A percentile compares a stretch with the other conserved stretches of the same genome.
phyloP scores from a whole-genome alignment of 352 stramenopile species.

The Globisporangium polare region DNA sequence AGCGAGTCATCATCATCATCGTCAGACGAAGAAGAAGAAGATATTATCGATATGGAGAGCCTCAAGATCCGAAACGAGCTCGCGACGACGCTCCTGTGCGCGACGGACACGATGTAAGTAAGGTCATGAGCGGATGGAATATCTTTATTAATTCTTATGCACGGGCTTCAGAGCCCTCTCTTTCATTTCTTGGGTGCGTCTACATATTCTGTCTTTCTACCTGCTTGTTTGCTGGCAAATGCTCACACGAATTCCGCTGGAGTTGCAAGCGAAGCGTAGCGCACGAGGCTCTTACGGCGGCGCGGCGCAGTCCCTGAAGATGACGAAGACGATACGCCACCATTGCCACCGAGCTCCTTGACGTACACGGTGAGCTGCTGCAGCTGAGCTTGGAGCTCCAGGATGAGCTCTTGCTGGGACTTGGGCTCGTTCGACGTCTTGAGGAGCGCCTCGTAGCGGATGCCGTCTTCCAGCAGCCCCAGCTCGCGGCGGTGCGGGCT shows the following conservation, averaged over 20 bases:
- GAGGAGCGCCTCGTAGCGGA: slow-evolving; percentile 13
- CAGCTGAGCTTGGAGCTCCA: slow-evolving; percentile 16
- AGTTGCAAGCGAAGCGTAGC: slow-evolving; percentile 6
- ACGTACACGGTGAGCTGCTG: slow-evolving; percentile 14
- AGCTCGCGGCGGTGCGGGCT: background rate
- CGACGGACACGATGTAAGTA: background rate
- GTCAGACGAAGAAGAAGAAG: background rate
- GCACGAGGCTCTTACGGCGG: slow-evolving; percentile 13
- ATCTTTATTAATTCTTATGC: background rate
- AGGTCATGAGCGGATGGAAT: background rate
- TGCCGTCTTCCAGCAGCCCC: slow-evolving; percentile 14
- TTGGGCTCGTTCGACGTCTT: slow-evolving; percentile 5
- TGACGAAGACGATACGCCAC: background rate
- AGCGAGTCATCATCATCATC: background rate
- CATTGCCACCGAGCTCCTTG: slow-evolving; percentile 4
- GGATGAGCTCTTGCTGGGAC: slow-evolving; percentile 10
- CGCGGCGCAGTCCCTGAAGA: background rate
- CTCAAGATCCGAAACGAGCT: background rate
- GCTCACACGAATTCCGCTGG: slow-evolving; percentile 1
- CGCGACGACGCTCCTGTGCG: background rate
- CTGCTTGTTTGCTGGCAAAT: background rate
- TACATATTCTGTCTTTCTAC: background rate
- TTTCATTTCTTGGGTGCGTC: background rate
- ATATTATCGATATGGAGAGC: background rate
- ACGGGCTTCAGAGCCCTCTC: background rate